Base-by-base conservation (phyloP, 495 filamentous ascomycete genomes). In the Rhizodiscina lignyota region DNA sequence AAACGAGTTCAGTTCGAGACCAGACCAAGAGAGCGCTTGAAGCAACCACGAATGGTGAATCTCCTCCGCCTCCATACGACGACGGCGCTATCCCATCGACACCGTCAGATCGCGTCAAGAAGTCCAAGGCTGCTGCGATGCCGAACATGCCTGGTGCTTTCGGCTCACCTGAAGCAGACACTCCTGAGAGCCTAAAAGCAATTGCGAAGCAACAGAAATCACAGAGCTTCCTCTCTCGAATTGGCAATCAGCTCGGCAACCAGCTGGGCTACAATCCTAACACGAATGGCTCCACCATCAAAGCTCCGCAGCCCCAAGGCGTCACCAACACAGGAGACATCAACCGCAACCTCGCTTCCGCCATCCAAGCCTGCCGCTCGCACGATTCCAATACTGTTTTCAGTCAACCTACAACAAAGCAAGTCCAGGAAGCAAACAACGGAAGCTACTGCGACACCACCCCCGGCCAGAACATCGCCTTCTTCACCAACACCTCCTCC, bases 361-460 rank as follows among this genome's bases (percentile, higher is more conserved):
- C 89, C 10, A 77, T 96, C 43, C 67, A 77, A 42, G 72, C 82
- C 17, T 85, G 83, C 30, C 74, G 86, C 18, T 63, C 85, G 13
- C 75, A 91, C 54, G 74, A 82, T 42, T 80, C 81, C 3, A 64
- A 69, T 4, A 58, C 56, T 20, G 48, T 94, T 26, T 86, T 77
- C 54, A 68, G 70, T 20, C 72, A 70, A 2, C 82, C 85, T 0
- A 56, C 70, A 23, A 78, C 78, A 15, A 74, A 72, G 31, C 61
- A 72, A 22, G 74, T 96, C 44, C 79, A 80, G 45, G 84, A 94
- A 53, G 77, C 80, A 27, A 34, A 41, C 34, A 70, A 76, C 31
- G n/a, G n/a, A n/a, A 79, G 82, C 0, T 96, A 94, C 61, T 97
- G 89, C 54, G 87, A 93, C 56, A 60, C 74, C 38, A 77, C 64